Evolutionary conservation across 345 rosid species (phyloP).

Genomic region (Brassica juncea): DNA sequence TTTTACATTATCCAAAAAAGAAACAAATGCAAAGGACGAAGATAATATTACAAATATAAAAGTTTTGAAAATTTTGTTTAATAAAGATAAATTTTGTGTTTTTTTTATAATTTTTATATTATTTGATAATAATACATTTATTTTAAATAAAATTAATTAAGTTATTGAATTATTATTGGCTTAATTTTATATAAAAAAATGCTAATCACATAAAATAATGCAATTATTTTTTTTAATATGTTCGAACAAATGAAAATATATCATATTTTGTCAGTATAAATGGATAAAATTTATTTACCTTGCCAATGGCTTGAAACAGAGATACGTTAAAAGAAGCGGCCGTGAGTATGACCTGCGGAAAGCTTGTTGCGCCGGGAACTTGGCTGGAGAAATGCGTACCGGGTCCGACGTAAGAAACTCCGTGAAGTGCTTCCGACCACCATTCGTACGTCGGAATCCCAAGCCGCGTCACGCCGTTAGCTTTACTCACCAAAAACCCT

Average conservation of each 20-base stretch:
- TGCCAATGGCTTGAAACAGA: slow-evolving; percentile 82
- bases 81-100: no score
- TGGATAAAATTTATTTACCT: slow-evolving; percentile 47
- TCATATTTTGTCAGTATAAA: no score
- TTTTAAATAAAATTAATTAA: no score
- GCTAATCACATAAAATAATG: no score
- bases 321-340: slow-evolving; percentile 90
- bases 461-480: slow-evolving; percentile 64
- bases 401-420: slow-evolving; percentile 78
- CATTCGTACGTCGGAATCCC: slow-evolving; percentile 87
- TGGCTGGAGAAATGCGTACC: slow-evolving; percentile 60
- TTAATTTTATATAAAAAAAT: no score
- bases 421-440: slow-evolving; percentile 99
- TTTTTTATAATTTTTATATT: no score
- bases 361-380: slow-evolving; percentile 95
- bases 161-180: no score
- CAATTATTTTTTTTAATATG: no score
- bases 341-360: slow-evolving; percentile 90
- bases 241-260: no score
- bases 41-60: no score
- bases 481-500: slow-evolving; percentile 48
- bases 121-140: background rate
- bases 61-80: no score
- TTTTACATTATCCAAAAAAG: slow-evolving; percentile 20
- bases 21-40: slow-evolving; percentile 14